phyloP scores from a whole-genome alignment of 1,284 basidiomycete genomes.

The Phlebopus sp. region DNA sequence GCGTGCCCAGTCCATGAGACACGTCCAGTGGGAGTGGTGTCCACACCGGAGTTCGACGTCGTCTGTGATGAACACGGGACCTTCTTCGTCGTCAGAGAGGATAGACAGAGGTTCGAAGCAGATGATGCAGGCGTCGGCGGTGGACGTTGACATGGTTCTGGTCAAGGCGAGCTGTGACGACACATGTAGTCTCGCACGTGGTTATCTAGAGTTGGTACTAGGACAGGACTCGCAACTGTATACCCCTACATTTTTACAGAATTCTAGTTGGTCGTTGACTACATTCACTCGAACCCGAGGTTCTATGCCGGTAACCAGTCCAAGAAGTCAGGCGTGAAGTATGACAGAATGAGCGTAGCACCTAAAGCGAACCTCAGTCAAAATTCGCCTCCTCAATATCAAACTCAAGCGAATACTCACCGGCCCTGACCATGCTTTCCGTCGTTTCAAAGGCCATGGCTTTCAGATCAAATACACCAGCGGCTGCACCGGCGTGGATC shows the following conservation, averaged over 20 bases:
- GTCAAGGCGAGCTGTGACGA: too few relatives aligned
- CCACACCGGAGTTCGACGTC: conserved; percentile 27
- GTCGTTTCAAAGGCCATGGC: conserved; percentile 93
- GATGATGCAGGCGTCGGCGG: conserved; percentile 26
- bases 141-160: conserved; percentile 2
- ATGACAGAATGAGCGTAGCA: conserved; percentile 86
- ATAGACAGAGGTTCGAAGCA: conserved; percentile 18
- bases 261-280: background rate
- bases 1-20: conserved; percentile 20
- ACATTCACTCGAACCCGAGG: background rate
- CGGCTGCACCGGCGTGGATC: conserved; percentile 90
- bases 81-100: conserved; percentile 4
- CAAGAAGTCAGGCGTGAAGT: conserved; percentile 95
- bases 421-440: conserved; percentile 89
- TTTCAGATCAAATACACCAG: conserved; percentile 90
- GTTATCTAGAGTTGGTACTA: background rate
- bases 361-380: conserved; percentile 42
- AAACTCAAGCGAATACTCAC: conserved; percentile 40
- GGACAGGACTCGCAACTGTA: background rate
- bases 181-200: background rate
- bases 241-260: background rate
- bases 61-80: conserved; percentile 13
- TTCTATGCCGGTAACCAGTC: conserved; percentile 73
- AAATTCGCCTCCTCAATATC: background rate
- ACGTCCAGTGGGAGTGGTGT: conserved; percentile 27